A percentile compares a stretch with the other conserved stretches of the same genome.
These are phyloP conservation scores for Eucalyptus urophylla DNA, from an alignment of 345 rosid genomes.

Conservation along the genomic window DNA sequence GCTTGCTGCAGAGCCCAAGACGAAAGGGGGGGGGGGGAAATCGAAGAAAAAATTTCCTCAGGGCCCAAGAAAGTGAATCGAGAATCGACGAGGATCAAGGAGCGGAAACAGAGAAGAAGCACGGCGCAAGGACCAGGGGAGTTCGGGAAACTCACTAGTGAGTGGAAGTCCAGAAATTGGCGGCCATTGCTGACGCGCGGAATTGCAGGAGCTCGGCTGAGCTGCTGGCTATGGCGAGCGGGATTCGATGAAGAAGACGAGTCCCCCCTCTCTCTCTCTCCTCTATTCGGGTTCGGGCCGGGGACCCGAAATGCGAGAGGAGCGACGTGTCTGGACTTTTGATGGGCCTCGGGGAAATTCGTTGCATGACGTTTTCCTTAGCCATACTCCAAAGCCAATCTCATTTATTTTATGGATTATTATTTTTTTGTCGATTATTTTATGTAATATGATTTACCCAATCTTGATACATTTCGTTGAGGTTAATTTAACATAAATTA, in stretches of 20 bases:
- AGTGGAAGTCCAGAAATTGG: conserved; percentile 93
- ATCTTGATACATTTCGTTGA: neutral
- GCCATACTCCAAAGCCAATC: neutral
- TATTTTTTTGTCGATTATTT: neutral
- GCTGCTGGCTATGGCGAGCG: neutral
- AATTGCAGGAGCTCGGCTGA: neutral
- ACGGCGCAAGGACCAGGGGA: neutral
- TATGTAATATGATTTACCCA: neutral
- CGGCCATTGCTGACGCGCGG: conserved; percentile 30
- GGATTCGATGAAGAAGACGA: neutral
- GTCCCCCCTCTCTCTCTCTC: neutral
- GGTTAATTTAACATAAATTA: neutral
- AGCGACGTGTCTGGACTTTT: neutral
- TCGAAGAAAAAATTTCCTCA: neutral
- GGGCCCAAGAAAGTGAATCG: neutral
- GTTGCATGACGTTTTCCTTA: neutral
- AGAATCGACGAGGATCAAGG: neutral
- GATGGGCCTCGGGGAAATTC: neutral
- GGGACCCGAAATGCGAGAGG: neutral
- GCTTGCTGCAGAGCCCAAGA: conserved; percentile 37
- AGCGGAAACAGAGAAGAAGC: neutral
- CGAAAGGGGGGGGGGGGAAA: neutral
- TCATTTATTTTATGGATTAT: neutral
- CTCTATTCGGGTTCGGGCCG: neutral
- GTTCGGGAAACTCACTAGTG: conserved; percentile 33